phyloP scores from a whole-genome alignment of 2,329 filamentous ascomycete genomes.

The Fusarium robinianum region DNA sequence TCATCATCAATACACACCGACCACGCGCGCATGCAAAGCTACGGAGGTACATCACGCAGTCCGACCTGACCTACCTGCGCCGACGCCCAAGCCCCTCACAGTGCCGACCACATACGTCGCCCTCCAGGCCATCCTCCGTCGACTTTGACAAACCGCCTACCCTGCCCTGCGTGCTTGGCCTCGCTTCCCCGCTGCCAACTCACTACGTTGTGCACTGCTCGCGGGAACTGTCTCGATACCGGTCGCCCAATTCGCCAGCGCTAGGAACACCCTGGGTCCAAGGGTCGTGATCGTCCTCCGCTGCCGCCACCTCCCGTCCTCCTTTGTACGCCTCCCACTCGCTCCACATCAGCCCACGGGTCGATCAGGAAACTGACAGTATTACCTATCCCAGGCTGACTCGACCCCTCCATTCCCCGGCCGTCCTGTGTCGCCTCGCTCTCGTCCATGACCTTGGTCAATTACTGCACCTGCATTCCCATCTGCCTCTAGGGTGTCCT shows the following conservation, averaged over 20 bases:
- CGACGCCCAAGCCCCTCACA: constrained; percentile 34
- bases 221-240: constrained; percentile 9
- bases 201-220: constrained; percentile 18
- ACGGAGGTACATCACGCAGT: constrained; percentile 16
- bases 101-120: constrained; percentile 19
- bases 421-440: constrained; percentile 29
- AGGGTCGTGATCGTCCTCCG: constrained; percentile 33
- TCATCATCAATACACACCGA: constrained; percentile 20
- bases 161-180: constrained; percentile 18
- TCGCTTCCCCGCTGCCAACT: constrained; percentile 28
- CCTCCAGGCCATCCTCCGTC: background rate
- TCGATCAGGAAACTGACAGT: constrained; percentile 32
- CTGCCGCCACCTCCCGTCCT: constrained; percentile 31
- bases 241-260: constrained; percentile 11
- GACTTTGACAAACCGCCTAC: constrained; percentile 17
- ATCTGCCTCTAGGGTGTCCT: constrained; percentile 43
- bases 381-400: constrained; percentile 23
- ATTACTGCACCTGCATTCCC: constrained; percentile 28
- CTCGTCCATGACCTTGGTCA: constrained; percentile 26
- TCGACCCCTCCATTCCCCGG: constrained; percentile 20
- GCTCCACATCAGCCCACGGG: constrained; percentile 39
- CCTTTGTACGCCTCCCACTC: constrained; percentile 27
- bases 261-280: constrained; percentile 31
- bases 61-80: constrained; percentile 22
- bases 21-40: constrained; percentile 8